Base-by-base conservation (phyloP, 495 filamentous ascomycete genomes). In the Xylaria scruposa region DNA sequence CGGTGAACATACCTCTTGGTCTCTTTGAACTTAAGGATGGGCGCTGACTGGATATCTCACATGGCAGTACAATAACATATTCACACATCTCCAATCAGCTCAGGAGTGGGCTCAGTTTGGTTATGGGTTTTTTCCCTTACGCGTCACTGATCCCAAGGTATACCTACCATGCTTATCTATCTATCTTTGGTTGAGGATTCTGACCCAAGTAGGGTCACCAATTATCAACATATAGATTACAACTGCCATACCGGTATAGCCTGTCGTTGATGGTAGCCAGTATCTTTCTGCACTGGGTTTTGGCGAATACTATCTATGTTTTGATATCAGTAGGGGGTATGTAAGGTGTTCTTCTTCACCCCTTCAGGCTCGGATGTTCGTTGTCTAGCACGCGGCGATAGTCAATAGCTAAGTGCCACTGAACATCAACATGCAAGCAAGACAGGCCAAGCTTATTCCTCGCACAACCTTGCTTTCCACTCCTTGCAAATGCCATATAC, bases 81-180 rank as follows among this genome's bases (percentile, higher is more conserved):
- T 77, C 36, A 77, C 75, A 40, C 73, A 72, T 31, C 70, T 75
- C 15, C 72, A 77, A 21, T 72, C 74, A 70, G 72, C 75, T 4
- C 59, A 70, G 26, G 75, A 77, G 29, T 75, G 42, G 42, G 42
- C 42, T 44, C 42, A 71, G 0, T 77, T 71, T n/a, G 66, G 70
- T 29, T 17, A 72, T 58, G n/a, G 70, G 1, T 79, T 79, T n/a
- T 82, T 83, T 56, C 65, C 76, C 0, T 78, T 90, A 1, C 81
- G 88, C 9, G 85, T 90, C 5, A 85, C 86, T 0, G 72, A 75
- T 13, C 84, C 86, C 0, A 69, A 77, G 61, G 75, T 72, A 49
- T 31, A 68, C 51, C 29, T 36, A 47, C 19, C 3, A n/a, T n/a
- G n/a, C n/a, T 2, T 44, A 3, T 4, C 17, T 44, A 44, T 44